A percentile compares a stretch with the other conserved stretches of the same genome.
phyloP scores from a whole-genome alignment of 140 eudicot genomes.

The Erigeron philadelphicus region DNA sequence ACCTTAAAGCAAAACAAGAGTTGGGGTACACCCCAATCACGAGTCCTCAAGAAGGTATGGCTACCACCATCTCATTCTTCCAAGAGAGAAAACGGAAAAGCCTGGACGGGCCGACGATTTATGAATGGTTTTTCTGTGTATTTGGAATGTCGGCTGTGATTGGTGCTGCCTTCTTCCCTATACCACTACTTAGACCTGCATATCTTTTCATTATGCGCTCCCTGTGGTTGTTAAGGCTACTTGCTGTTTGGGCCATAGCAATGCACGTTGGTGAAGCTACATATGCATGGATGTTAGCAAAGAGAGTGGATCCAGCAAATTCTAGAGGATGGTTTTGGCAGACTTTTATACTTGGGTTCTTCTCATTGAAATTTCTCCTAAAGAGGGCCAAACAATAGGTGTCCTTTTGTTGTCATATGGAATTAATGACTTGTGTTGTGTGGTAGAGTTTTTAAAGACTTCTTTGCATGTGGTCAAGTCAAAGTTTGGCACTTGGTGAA shows the following conservation, averaged over 20 bases:
- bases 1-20: slow-evolving; percentile 73
- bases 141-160: slow-evolving; percentile 58
- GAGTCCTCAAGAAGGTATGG: slow-evolving; percentile 67
- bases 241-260: slow-evolving; percentile 40
- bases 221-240: slow-evolving; percentile 31
- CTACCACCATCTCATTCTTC: slow-evolving; percentile 70
- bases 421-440: background rate
- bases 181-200: slow-evolving; percentile 48
- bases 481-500: background rate
- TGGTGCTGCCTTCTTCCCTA: slow-evolving; percentile 61
- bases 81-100: slow-evolving; percentile 53
- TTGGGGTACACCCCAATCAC: slow-evolving; percentile 72
- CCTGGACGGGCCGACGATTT: slow-evolving; percentile 75
- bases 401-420: slow-evolving; percentile 7
- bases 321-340: slow-evolving; percentile 88
- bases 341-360: slow-evolving; percentile 62
- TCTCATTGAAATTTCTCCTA: slow-evolving; percentile 59
- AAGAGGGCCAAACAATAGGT: slow-evolving; percentile 50
- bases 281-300: slow-evolving; percentile 81
- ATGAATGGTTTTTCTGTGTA: slow-evolving; percentile 49
- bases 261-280: slow-evolving; percentile 68
- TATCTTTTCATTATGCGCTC: slow-evolving; percentile 59
- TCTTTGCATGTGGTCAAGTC: background rate
- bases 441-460: background rate
- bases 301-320: slow-evolving; percentile 72